Conservation (phyloP, 2,329 filamentous ascomycete genomes). For the Drechslerella dactyloides region DNA sequence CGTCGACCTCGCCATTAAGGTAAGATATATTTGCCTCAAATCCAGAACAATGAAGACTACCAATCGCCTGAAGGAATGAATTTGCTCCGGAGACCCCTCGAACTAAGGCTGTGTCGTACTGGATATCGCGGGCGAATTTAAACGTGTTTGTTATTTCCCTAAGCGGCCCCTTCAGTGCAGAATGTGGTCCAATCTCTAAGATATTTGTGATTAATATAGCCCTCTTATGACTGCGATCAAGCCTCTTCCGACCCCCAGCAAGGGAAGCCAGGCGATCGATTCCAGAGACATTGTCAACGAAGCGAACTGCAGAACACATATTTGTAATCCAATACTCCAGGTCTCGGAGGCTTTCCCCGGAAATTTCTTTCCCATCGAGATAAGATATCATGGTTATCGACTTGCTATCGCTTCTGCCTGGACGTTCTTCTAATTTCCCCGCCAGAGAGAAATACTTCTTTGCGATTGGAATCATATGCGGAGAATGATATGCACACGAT, state of each 20-base stretch:
- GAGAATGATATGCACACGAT: constrained; percentile 61
- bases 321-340: constrained; percentile 35
- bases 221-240: constrained; percentile 14
- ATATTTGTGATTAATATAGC: constrained; percentile 23
- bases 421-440: background rate
- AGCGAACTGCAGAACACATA: constrained; percentile 24
- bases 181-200: constrained; percentile 27
- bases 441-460: constrained; percentile 56
- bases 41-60: constrained; percentile 18
- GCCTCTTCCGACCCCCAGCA: constrained; percentile 13
- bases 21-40: background rate
- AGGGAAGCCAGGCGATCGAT: constrained; percentile 24
- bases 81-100: constrained; percentile 4
- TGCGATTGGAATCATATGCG: constrained; percentile 58
- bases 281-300: constrained; percentile 11
- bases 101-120: constrained; percentile 17
- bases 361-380: constrained; percentile 31
- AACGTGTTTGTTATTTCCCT: constrained; percentile 25
- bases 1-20: no score
- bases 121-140: constrained; percentile 12
- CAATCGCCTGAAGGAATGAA: constrained; percentile 13
- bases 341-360: constrained; percentile 13
- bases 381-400: constrained; percentile 31
- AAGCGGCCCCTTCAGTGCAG: constrained; percentile 21
- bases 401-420: background rate